Conservation (phyloP, 2,329 filamentous ascomycete genomes). For the Botrytis paeoniae region DNA sequence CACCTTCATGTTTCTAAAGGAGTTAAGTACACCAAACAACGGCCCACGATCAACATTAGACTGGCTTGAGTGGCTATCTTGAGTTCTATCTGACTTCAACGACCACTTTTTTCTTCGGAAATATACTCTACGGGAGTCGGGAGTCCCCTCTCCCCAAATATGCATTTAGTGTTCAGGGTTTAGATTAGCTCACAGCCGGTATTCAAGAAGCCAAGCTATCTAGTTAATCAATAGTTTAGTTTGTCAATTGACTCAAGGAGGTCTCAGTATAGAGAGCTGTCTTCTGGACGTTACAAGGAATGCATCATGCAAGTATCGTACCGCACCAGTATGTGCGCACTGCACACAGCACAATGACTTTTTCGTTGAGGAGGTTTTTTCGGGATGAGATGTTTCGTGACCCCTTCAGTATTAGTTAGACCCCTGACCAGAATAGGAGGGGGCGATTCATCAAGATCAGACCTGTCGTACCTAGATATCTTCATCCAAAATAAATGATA, state of each 20-base stretch:
- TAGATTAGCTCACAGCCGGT: neutral
- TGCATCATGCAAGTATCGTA: constrained; percentile 6
- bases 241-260: neutral
- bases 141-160: neutral
- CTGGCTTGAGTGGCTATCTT: neutral
- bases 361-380: constrained; percentile 14
- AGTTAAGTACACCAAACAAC: neutral
- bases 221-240: constrained; percentile 6
- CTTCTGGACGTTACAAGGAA: constrained; percentile 3
- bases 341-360: neutral
- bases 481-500: neutral
- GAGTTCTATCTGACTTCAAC: neutral
- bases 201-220: neutral
- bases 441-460: neutral
- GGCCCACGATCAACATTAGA: neutral
- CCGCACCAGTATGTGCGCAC: neutral
- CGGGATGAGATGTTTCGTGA: constrained; percentile 7
- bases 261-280: neutral
- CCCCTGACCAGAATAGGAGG: constrained; percentile 12
- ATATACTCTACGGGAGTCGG: constrained; percentile 4
- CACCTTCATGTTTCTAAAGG: neutral
- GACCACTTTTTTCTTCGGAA: neutral
- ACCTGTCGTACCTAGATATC: neutral
- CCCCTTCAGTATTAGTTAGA: neutral
- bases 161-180: neutral